A percentile compares a stretch with the other conserved stretches of the same genome.
Conservation (phyloP, 1,284 basidiomycete species). For the Ustilago xerochloae region DNA sequence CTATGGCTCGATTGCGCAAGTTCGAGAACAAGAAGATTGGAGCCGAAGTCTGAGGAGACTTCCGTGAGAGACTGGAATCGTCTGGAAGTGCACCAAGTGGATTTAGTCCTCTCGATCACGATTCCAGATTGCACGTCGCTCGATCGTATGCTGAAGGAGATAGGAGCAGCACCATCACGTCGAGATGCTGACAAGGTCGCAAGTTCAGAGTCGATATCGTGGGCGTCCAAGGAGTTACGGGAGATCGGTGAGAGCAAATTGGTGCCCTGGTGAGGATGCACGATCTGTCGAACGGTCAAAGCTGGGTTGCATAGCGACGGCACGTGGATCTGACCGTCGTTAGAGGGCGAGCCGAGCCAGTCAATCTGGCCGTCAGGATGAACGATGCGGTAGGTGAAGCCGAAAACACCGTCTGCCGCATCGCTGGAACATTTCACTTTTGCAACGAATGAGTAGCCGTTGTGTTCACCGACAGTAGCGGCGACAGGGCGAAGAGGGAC, state of each 20-base stretch:
- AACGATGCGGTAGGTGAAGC: slow-evolving; percentile 41
- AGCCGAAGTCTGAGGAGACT: slow-evolving; percentile 25
- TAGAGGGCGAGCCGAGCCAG: slow-evolving; percentile 39
- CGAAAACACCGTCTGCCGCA: slow-evolving; percentile 9
- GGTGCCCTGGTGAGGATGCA: slow-evolving; percentile 8
- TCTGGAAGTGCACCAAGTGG: slow-evolving; percentile 46
- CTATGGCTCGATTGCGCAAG: slow-evolving; percentile 10
- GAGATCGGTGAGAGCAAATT: slow-evolving; percentile 1
- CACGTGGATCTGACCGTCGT: slow-evolving; percentile 36
- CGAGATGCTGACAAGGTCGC: slow-evolving; percentile 1
- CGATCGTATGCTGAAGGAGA: slow-evolving; percentile 25
- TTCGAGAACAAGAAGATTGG: slow-evolving; percentile 25
- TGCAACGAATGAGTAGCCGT: slow-evolving; percentile 27
- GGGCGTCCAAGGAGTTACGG: background rate
- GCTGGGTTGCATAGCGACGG: background rate
- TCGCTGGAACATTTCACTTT: slow-evolving; percentile 16
- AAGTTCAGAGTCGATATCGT: background rate
- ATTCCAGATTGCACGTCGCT: slow-evolving; percentile 23
- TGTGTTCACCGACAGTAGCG: background rate
- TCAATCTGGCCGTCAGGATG: slow-evolving; percentile 43
- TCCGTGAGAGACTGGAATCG: slow-evolving; percentile 22
- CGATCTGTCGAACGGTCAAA: slow-evolving; percentile 15
- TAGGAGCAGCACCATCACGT: background rate
- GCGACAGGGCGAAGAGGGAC: slow-evolving; percentile 10
- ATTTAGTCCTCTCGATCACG: slow-evolving; percentile 46